Conservation (phyloP, 1,139 yeast species). For the Geotrichum cucujoidarum region DNA sequence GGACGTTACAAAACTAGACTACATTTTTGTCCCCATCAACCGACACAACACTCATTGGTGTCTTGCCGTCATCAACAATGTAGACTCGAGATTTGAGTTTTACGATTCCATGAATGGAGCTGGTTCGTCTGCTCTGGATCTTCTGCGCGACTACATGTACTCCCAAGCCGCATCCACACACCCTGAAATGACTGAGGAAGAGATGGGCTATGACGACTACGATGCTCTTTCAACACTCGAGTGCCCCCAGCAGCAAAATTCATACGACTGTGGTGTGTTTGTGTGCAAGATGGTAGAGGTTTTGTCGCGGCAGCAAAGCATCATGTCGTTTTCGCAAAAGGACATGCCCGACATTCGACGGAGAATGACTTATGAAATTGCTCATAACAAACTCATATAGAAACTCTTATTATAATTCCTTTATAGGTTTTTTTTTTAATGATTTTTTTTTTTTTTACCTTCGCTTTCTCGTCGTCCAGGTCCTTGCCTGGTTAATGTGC, state of each 20-base stretch:
- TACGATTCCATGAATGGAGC: constrained; percentile 73
- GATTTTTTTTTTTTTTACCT: too few relatives aligned
- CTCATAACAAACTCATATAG: constrained; percentile 21
- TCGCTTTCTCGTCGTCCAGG: too few relatives aligned
- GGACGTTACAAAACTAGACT: constrained; percentile 57
- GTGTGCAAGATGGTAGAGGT: constrained; percentile 74
- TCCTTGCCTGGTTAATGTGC: too few relatives aligned
- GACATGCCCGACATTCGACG: constrained; percentile 69
- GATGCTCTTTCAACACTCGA: constrained; percentile 36
- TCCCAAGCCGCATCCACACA: constrained; percentile 36
- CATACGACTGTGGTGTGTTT: constrained; percentile 94
- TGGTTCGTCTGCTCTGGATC: constrained; percentile 46
- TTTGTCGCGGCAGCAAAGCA: constrained; percentile 44
- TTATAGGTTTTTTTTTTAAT: too few relatives aligned
- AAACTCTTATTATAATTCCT: not conserved
- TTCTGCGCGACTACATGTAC: constrained; percentile 47
- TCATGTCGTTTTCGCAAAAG: constrained; percentile 52
- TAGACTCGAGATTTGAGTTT: constrained; percentile 54
- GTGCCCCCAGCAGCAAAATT: constrained; percentile 85
- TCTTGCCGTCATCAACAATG: constrained; percentile 68
- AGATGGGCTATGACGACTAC: constrained; percentile 27
- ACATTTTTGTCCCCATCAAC: constrained; percentile 79
- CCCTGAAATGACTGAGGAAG: constrained; percentile 39
- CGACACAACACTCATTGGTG: constrained; percentile 90
- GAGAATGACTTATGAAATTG: constrained; percentile 58